phyloP scores from a whole-genome alignment of 176 grass and related monocot species.

The Dactylis glomerata region DNA sequence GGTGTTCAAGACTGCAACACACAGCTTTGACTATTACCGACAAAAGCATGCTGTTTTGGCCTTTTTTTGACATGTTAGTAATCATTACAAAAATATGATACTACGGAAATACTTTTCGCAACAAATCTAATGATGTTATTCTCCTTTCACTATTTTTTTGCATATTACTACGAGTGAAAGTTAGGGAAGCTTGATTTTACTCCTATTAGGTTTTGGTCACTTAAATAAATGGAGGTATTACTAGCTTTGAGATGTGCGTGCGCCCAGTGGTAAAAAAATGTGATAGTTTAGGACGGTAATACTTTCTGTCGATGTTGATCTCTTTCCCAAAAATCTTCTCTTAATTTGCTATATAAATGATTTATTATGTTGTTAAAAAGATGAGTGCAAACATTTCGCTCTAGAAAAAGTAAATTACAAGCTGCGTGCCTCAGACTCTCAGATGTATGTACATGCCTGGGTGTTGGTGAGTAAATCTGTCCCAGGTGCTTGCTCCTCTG shows the following conservation, averaged over 20 bases:
- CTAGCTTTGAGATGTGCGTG: no score
- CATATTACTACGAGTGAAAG: no score
- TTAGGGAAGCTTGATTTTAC: no score
- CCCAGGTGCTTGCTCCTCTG: conserved; percentile 49
- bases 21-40: neutral
- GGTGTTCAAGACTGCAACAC: neutral
- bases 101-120: neutral
- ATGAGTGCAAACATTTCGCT: neutral
- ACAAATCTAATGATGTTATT: neutral
- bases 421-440: neutral
- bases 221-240: no score
- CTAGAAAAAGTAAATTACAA: neutral
- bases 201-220: no score
- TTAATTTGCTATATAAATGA: no score
- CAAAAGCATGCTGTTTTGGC: neutral
- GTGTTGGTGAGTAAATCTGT: conserved; percentile 36
- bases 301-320: no score
- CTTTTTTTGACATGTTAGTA: neutral
- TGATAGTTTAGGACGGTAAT: no score
- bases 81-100: neutral
- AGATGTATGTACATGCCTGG: conserved; percentile 8
- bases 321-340: no score
- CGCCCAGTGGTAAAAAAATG: no score
- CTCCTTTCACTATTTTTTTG: neutral
- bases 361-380: neutral